Percentiles rank a stretch among this genome's conserved stretches.
Conservation (phyloP, 2,329 filamentous ascomycete genomes). For the Talaromyces funiculosus region DNA sequence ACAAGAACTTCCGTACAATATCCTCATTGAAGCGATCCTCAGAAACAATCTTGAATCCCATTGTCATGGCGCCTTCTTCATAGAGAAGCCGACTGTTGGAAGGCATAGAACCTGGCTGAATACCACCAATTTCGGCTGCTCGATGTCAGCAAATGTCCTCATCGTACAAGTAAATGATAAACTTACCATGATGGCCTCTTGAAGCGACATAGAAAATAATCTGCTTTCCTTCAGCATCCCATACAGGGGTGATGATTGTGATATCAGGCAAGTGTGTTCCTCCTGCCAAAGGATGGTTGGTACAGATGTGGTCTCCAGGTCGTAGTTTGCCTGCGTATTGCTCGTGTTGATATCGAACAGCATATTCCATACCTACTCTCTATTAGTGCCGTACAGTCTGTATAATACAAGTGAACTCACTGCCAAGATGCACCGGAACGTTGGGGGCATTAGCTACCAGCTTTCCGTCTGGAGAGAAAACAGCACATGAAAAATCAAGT, state of each 20-base stretch:
- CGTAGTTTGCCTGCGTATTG: conserved; percentile 69
- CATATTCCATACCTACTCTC: conserved; percentile 44
- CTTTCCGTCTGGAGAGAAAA: conserved; percentile 70
- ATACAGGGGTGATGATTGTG: conserved; percentile 74
- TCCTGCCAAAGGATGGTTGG: conserved; percentile 78
- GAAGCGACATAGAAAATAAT: conserved; percentile 80
- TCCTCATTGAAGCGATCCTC: conserved; percentile 74
- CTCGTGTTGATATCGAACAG: conserved; percentile 69
- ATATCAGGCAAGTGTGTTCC: conserved; percentile 81
- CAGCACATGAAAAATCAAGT: conserved; percentile 74
- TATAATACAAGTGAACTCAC: conserved; percentile 56
- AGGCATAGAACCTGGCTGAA: conserved; percentile 79
- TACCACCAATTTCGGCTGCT: conserved; percentile 69
- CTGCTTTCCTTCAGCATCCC: conserved; percentile 54
- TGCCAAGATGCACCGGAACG: conserved; percentile 69
- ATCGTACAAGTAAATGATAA: background rate
- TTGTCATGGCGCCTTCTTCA: conserved; percentile 45
- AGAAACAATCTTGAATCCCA: conserved; percentile 59
- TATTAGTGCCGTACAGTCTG: background rate
- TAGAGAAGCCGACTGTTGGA: conserved; percentile 43
- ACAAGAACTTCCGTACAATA: conserved; percentile 64
- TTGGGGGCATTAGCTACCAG: conserved; percentile 66
- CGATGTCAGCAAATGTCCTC: background rate
- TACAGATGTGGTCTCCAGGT: conserved; percentile 73
- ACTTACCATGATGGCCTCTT: conserved; percentile 62